Evolutionary conservation across 2,329 filamentous ascomycete genomes (phyloP).

Genomic region (Ophiostoma sp.): DNA sequence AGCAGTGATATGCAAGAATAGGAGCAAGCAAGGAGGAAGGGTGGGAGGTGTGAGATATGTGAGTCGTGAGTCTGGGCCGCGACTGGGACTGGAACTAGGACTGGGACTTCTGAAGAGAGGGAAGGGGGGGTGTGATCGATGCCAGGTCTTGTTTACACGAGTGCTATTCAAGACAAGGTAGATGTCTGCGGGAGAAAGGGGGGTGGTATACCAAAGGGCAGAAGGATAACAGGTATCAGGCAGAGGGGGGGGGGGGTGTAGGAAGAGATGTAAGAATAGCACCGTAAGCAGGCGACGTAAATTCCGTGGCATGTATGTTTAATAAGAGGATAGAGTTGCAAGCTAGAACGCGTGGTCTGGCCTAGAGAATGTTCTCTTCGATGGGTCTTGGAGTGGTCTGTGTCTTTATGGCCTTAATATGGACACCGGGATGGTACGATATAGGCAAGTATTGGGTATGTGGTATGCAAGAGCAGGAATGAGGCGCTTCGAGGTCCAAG

Average conservation of each 20-base stretch:
- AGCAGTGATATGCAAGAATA: slow-evolving; percentile 12
- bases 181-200: too few relatives aligned
- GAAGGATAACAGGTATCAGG: background rate
- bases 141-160: background rate
- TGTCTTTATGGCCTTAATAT: slow-evolving; percentile 1
- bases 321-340: background rate
- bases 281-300: too few relatives aligned
- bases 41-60: slow-evolving; percentile 1
- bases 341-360: slow-evolving; percentile 3
- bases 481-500: background rate
- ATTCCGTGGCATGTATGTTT: too few relatives aligned
- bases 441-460: slow-evolving; percentile 9
- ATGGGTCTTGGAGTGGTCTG: slow-evolving; percentile 1
- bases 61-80: background rate
- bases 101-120: background rate
- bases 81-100: background rate
- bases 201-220: background rate
- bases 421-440: background rate
- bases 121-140: background rate
- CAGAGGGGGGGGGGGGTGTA: background rate
- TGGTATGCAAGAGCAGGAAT: background rate
- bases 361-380: slow-evolving; percentile 4
- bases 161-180: too few relatives aligned
- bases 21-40: slow-evolving; percentile 10
- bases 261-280: background rate